Evolutionary conservation across 306 rosid species (phyloP), one percentile per base, ranked within the genome.

Genomic region (Cajanus cajan): DNA sequence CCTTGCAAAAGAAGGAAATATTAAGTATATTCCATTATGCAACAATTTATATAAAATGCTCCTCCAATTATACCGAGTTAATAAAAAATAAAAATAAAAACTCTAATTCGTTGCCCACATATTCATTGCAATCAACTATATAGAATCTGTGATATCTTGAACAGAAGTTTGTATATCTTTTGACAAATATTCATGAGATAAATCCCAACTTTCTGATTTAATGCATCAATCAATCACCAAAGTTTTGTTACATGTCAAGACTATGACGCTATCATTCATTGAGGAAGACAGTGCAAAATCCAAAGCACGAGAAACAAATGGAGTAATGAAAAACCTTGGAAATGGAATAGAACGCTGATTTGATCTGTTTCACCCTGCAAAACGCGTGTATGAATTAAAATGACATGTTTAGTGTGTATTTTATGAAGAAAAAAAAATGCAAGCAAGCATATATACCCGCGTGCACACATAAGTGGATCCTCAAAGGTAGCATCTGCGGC

Each of bases 321-420:
- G 76, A 37, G 36, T 13, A 65, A 5, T 0, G 2, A 6, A 61
- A 61, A 77, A 90, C 97, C 97, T 92, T 92, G 43, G 91, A 36
- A 83, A 92, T 71, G 63, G 94, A 73, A 84, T 92, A 92, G 89
- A 90, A 92, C n/a, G 97, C 91, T 37, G 97, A 92, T 69, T 89
- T 92, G 88, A 92, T 92, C 89, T 90, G 96, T 86, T 89, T 86
- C 89, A 88, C 85, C 83, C 97, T 90, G 88, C 87, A 75, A 43
- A 0, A 16, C 2, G 33, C 81, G 78, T 59, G 48, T 66, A 52
- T 14, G 15, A 61, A 31, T 31, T 14, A 33, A 65, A 65, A 65
- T 65, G 0, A 0, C 2, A 4, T 36, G 24, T 64, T 36, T 2
- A 16, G 48, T 36, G 9, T 0, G 39, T n/a, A 64, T 0, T 3